Base-by-base conservation (phyloP, 2,329 filamentous ascomycete species). In the Pseudogymnoascus sp. region DNA sequence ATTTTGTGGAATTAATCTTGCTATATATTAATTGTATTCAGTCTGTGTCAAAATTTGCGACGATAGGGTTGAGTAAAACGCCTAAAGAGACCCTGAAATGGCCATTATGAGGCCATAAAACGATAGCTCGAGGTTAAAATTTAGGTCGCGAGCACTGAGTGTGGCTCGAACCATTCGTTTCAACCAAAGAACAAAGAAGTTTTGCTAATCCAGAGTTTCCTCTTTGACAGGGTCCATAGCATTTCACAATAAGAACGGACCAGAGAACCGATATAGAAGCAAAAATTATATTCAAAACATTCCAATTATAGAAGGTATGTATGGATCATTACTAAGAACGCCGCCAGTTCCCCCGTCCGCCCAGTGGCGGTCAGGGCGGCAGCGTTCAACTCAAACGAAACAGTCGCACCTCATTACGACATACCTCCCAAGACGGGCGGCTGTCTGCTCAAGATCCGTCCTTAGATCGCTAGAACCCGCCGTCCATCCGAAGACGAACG, bases 281-380 rank as follows among this genome's bases (percentile, higher is more conserved):
- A 35, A 55, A 55, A 55, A 21, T 35, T 55, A 21, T 55, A 55
- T 55, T 55, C 29, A 55, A 33, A 55, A 5, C 2, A 33, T 27
- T 3, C 29, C 25, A 15, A 15, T 27, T 55, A 55, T 55, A 21
- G 35, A 59, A 39, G 58, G 58, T 39, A 85, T 92, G 88, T 99
- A 84, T 93, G 92, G 88, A 88, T 89, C 90, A 88, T 90, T 88
- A 97, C 94, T 99, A 99, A 96, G 94, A 97, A 89, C 81, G 83
- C 83, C 84, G 84, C 88, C 87, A 92, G 78, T 77, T 77, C 33
- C 37, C 29, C 58, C 58, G 25, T 59, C 58, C 37, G 33, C 58
- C 58, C 35, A 39, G 33, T 59, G 37, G 35, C 33, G 33, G 29
- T 37, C 15, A 36, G 78, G 81, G 84, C 84, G 85, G 83, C 84